Percentiles rank a stretch among this genome's conserved stretches.
phyloP scores from a whole-genome alignment of 2,329 filamentous ascomycete genomes.

The Volutella citrinella region DNA sequence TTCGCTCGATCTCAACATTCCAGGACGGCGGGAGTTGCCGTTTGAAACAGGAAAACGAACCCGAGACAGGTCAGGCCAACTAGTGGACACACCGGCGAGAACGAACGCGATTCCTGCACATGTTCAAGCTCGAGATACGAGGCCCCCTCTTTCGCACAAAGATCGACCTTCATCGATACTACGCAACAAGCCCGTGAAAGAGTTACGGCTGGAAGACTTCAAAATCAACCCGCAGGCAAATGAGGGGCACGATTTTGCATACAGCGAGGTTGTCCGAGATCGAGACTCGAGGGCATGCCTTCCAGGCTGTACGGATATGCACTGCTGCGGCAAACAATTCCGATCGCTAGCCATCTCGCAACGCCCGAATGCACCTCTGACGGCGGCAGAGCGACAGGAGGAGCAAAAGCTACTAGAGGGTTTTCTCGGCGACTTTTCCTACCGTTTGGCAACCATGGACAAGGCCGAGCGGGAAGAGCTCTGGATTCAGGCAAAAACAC shows the following conservation, averaged over 20 bases:
- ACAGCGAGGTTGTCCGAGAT: conserved; percentile 69
- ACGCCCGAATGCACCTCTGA: conserved; percentile 38
- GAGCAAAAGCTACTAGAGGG: conserved; percentile 52
- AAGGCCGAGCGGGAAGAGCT: conserved; percentile 60
- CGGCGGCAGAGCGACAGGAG: conserved; percentile 32
- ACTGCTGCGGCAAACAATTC: conserved; percentile 75
- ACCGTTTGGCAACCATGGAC: conserved; percentile 56
- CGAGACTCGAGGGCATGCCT: conserved; percentile 67
- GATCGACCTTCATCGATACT: too few relatives aligned
- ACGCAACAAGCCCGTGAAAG: conserved; percentile 53
- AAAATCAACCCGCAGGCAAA: conserved; percentile 75
- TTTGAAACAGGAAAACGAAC: conserved; percentile 23
- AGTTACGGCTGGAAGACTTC: conserved; percentile 70
- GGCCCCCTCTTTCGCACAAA: conserved; percentile 29
- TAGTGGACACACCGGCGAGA: conserved; percentile 6
- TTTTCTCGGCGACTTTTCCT: conserved; percentile 57
- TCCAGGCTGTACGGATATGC: conserved; percentile 68
- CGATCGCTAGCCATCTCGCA: conserved; percentile 60
- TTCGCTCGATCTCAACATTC: conserved; percentile 30
- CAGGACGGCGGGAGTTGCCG: conserved; percentile 41
- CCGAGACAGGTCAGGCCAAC: too few relatives aligned
- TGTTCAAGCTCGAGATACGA: conserved; percentile 10
- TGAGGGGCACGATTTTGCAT: conserved; percentile 69
- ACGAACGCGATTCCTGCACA: conserved; percentile 7
- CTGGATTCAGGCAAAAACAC: conserved; percentile 73